Evolutionary conservation across 345 rosid species (phyloP).

Genomic region (Reutealis trisperma): DNA sequence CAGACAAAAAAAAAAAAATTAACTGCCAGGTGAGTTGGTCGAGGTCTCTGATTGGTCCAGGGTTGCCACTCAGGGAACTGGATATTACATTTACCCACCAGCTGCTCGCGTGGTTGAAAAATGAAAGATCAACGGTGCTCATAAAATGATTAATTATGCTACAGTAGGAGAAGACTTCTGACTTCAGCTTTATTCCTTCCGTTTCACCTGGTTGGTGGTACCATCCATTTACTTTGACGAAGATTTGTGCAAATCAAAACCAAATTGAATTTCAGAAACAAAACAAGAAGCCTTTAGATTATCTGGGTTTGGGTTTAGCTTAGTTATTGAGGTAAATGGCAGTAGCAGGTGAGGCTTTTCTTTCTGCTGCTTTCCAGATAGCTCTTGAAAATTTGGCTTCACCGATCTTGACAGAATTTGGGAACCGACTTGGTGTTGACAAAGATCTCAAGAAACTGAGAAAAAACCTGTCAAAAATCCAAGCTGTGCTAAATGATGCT

Average conservation of each 20-base stretch:
- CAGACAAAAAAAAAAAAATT: no score
- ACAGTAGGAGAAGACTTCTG: not conserved
- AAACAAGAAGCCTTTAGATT: not conserved
- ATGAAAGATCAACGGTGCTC: no score
- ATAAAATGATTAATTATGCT: no score
- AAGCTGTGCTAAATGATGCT: slow-evolving; percentile 30
- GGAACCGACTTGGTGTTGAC: not conserved
- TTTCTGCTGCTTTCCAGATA: slow-evolving; percentile 19
- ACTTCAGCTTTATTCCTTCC: not conserved
- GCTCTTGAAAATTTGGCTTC: slow-evolving; percentile 15
- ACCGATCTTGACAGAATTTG: slow-evolving; percentile 13
- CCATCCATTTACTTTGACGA: not conserved
- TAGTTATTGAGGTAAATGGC: not conserved
- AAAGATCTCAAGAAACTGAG: slow-evolving; percentile 16
- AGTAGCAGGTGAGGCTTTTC: slow-evolving; percentile 13
- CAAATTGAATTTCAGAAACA: not conserved
- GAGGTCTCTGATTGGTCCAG: no score
- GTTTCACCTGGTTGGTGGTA: not conserved
- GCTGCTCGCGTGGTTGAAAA: no score
- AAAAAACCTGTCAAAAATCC: slow-evolving; percentile 7
- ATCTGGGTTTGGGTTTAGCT: not conserved
- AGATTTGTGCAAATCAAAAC: not conserved
- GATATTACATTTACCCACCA: no score
- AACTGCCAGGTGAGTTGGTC: no score
- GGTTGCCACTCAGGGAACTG: no score